Evolutionary conservation across 2,329 filamentous ascomycete species (phyloP), one percentile per base, ranked within the genome.

Genomic region (Cytospora leucostoma): DNA sequence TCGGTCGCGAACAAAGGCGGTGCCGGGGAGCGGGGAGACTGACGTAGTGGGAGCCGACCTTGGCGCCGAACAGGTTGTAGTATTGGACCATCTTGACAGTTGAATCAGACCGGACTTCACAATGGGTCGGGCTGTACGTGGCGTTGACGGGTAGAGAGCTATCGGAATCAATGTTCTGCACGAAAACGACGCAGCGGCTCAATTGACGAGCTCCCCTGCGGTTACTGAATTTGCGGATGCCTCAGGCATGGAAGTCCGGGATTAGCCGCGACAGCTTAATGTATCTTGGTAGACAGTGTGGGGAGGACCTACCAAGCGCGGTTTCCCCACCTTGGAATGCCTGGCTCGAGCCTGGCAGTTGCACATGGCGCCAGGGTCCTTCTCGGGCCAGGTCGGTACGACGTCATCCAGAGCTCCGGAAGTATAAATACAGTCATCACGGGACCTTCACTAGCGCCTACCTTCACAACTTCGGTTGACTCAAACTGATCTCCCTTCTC

Each of bases 41-140:
- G 71, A 87, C 84, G 77, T 84, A 80, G 79, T 87, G 84, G 67
- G 84, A 84, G 78, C 79, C 84, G 74, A 87, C 75, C 75, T 86
- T 80, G 73, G 79, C 80, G 77, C 84, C 84, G 74, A 84, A 77
- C 71, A 87, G 78, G 69, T 74, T 80, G 79, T 87, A 87, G 70
- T 75, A 77, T 68, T 75, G 73, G 69, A 79, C 78, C 80, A 82
- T 82, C 64, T 74, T 80, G 76, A 69, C 71, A 72, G 71, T 70
- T 52, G 68, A 67, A 70, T 68, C 65, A 61, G 68, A 64, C 63
- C 63, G 61, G 61, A 65, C 66, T 64, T 65, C 59, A 65, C 64
- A 66, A 68, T 66, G 66, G 70, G 70, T 67, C 69, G 68, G 69
- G 67, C 70, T 68, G 69, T 70, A 67, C 65, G 64, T 67, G 68